These are phyloP conservation scores for Neofusicoccum laricinum DNA, from an alignment of 2,329 filamentous ascomycete genomes.

Conservation along the genomic window DNA sequence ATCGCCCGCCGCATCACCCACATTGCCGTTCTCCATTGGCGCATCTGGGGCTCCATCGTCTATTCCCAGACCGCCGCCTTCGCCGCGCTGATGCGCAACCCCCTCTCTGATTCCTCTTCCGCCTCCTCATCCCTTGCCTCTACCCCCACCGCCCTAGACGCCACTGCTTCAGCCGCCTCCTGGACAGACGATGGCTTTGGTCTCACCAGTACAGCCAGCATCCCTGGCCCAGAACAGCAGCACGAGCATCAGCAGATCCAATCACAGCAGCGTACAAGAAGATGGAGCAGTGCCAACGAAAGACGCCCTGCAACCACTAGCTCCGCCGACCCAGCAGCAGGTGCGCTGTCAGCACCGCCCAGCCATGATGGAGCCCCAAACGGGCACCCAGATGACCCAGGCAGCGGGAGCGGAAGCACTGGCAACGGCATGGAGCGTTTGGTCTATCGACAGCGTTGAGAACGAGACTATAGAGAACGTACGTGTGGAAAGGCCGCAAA, in stretches of 20 bases:
- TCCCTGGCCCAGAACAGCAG: neutral
- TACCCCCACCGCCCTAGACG: neutral
- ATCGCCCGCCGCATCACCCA: slow-evolving; percentile 78
- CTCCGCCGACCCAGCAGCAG: neutral
- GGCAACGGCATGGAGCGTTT: neutral
- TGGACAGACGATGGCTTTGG: slow-evolving; percentile 11
- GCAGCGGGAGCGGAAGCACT: neutral
- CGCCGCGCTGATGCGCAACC: slow-evolving; percentile 8
- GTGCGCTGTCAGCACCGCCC: neutral
- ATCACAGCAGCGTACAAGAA: neutral
- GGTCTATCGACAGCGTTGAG: slow-evolving; percentile 9
- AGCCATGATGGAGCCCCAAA: neutral
- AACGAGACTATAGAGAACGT: neutral
- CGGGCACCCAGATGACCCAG: neutral
- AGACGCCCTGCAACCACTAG: neutral
- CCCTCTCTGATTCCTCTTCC: neutral
- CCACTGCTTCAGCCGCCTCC: neutral
- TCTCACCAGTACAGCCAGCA: neutral
- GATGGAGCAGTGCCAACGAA: slow-evolving; percentile 15
- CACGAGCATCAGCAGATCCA: neutral
- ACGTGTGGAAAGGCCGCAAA: neutral
- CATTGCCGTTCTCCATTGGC: slow-evolving; percentile 82
- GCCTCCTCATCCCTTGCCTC: neutral
- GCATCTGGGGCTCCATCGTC: slow-evolving; percentile 76
- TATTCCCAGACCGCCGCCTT: slow-evolving; percentile 48